Conservation (phyloP, 2,329 filamentous ascomycete genomes). For the Passalora sequoiae region DNA sequence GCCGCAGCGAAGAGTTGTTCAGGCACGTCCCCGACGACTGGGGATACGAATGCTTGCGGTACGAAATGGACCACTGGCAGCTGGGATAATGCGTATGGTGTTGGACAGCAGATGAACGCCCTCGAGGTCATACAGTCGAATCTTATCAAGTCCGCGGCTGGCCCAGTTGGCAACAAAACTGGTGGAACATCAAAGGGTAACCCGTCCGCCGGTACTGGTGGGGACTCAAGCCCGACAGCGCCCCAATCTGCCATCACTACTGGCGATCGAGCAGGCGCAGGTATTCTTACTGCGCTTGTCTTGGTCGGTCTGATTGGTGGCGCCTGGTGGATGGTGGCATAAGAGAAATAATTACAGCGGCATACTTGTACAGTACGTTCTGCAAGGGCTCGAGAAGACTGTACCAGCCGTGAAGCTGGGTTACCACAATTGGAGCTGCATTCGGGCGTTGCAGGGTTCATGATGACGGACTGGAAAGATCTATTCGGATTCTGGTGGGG, state of each 20-base stretch:
- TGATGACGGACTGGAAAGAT: too few relatives aligned
- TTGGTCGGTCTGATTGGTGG: conserved; percentile 20
- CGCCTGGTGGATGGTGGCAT: conserved; percentile 25
- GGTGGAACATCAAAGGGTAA: conserved; percentile 41
- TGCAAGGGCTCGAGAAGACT: background rate
- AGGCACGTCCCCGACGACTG: conserved; percentile 33
- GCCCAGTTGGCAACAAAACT: conserved; percentile 45
- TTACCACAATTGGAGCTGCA: background rate
- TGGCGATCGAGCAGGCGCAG: conserved; percentile 20
- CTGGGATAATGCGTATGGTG: conserved; percentile 47
- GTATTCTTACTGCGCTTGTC: conserved; percentile 21
- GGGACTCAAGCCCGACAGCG: conserved; percentile 21
- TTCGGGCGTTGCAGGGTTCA: background rate
- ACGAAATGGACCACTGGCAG: conserved; percentile 38
- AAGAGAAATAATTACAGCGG: background rate
- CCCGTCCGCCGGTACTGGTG: conserved; percentile 18
- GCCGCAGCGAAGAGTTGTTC: conserved; percentile 50
- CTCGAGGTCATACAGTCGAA: conserved; percentile 48
- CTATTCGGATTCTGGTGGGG: too few relatives aligned
- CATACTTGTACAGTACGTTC: background rate
- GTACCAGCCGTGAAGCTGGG: background rate
- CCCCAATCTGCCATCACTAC: conserved; percentile 25
- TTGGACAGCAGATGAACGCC: conserved; percentile 55
- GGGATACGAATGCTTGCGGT: conserved; percentile 42
- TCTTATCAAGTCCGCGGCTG: conserved; percentile 35